Evolutionary conservation across 768 basidiomycete genomes (phyloP).

Genomic region (Termitomyces sp.): DNA sequence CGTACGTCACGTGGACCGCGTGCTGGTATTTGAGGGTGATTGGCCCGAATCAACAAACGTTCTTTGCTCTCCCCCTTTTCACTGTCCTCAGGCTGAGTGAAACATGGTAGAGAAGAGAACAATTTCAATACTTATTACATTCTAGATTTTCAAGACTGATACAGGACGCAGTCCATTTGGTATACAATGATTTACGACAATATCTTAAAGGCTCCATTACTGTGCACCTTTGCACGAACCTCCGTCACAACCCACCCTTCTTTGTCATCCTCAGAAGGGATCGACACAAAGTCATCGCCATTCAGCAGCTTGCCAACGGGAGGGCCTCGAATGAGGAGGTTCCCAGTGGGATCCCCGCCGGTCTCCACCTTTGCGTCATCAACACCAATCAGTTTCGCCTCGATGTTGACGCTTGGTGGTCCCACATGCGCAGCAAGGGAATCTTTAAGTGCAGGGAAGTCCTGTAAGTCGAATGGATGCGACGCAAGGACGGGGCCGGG

Average conservation of each 20-base stretch:
- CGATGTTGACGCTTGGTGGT: constrained; percentile 83
- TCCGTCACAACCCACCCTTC: constrained; percentile 49
- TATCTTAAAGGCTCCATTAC: constrained; percentile 67
- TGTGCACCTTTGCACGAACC: constrained; percentile 47
- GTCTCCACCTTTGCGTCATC: constrained; percentile 63
- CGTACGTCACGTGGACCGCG: constrained; percentile 23
- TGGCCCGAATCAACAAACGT: background rate
- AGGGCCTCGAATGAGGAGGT: constrained; percentile 68
- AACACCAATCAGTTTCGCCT: constrained; percentile 73
- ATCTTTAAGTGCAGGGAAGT: constrained; percentile 44
- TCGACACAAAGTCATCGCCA: constrained; percentile 38
- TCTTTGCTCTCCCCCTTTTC: background rate
- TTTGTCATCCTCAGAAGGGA: constrained; percentile 29
- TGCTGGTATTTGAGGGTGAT: constrained; percentile 3
- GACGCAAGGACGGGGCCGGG: constrained; percentile 80
- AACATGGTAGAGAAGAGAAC: background rate
- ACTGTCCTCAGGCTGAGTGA: background rate
- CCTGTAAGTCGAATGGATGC: constrained; percentile 84
- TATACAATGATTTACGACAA: constrained; percentile 14
- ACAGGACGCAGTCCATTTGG: background rate
- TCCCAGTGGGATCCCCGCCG: constrained; percentile 66
- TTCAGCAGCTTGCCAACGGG: constrained; percentile 57
- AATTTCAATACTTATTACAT: background rate
- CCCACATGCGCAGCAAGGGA: constrained; percentile 53
- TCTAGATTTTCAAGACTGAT: constrained; percentile 3